Percentiles rank a stretch among this genome's conserved stretches.
Evolutionary conservation across 2,329 filamentous ascomycete species (phyloP).

Genomic region (Chrysosporium keratinophilum): DNA sequence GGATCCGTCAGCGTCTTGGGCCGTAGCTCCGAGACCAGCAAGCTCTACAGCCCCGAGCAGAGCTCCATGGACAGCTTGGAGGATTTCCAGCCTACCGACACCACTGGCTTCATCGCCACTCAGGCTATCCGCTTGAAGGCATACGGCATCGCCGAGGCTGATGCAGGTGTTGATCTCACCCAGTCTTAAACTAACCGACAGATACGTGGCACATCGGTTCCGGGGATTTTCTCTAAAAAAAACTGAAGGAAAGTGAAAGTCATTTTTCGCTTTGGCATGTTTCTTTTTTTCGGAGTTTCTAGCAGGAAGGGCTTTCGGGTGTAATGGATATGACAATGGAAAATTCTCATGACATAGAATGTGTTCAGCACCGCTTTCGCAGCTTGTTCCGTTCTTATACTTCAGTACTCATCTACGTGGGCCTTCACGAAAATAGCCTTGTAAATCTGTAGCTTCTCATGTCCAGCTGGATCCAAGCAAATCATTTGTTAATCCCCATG

Average conservation of each 20-base stretch:
- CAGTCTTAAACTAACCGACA: slow-evolving; percentile 7
- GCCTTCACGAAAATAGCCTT: too few species aligned
- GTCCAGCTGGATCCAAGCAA: too few species aligned
- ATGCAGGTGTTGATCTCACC: slow-evolving; percentile 15
- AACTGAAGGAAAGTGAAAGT: not conserved
- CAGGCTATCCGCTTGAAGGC: slow-evolving; percentile 23
- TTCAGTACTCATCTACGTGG: too few species aligned
- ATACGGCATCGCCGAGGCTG: slow-evolving; percentile 16
- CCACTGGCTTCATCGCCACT: slow-evolving; percentile 46
- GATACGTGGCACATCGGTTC: not conserved
- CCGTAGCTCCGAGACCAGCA: slow-evolving; percentile 40
- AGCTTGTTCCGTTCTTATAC: not conserved
- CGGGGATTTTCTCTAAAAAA: not conserved
- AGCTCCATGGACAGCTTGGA: slow-evolving; percentile 56
- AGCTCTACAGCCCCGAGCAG: slow-evolving; percentile 53
- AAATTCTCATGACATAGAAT: not conserved
- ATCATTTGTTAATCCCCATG: too few species aligned
- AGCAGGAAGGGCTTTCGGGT: not conserved
- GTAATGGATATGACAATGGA: not conserved
- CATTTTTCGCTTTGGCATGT: not conserved
- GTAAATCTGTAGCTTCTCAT: too few species aligned
- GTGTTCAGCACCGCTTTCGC: not conserved
- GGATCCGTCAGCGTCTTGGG: slow-evolving; percentile 35
- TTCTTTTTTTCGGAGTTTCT: slow-evolving; percentile 1
- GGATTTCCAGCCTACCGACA: slow-evolving; percentile 52